Evolutionary conservation across 2,329 filamentous ascomycete species (phyloP), one percentile per base, ranked within the genome.

Genomic region (Sporothrix protearum): DNA sequence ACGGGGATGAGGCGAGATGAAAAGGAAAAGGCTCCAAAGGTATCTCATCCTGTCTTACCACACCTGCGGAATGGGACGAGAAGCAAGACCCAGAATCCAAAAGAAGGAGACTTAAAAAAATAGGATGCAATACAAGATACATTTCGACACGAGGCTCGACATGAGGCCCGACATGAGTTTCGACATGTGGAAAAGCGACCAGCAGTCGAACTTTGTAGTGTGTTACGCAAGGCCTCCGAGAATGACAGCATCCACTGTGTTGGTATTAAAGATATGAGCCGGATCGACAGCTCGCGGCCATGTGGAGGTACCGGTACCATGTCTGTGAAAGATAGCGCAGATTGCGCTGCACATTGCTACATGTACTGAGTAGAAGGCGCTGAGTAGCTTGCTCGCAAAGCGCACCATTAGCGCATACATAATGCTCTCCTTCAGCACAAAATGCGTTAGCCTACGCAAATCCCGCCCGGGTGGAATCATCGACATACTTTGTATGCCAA

Each of bases 341-440:
- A 45, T 42, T 28, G 12, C 3, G 33, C 2, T 28, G 12, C 3
- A n/a, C 2, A 28, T 10, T 16, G 10, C 5, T 2, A 14, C 2
- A 53, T 8, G 64, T 68, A 68, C 30, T 51, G 5, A 2, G 2
- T 45, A 42, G 25, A 19, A 47, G 68, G 10, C 10, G 68, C 68
- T 69, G 68, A 69, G 68, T 69, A 69, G 68, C 51, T 14, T 19
- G 25, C 53, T 36, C n/a, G 36, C 49, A 45, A 57, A 57, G 67
- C 36, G 49, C 67, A 30, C 22, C 2, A 19, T 36, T 69, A 69
- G 68, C 53, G 68, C 68, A 55, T 1, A 25, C 68, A 55, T 1
- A 25, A 45, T 68, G 66, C 66, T 55, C 64, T 68, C 47, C 64
- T 69, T 57, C 67, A 69, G 67, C 67, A 59, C 51, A 59, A 42